Evolutionary conservation across 768 basidiomycete species (phyloP).

Genomic region (Gymnopilus junonius): DNA sequence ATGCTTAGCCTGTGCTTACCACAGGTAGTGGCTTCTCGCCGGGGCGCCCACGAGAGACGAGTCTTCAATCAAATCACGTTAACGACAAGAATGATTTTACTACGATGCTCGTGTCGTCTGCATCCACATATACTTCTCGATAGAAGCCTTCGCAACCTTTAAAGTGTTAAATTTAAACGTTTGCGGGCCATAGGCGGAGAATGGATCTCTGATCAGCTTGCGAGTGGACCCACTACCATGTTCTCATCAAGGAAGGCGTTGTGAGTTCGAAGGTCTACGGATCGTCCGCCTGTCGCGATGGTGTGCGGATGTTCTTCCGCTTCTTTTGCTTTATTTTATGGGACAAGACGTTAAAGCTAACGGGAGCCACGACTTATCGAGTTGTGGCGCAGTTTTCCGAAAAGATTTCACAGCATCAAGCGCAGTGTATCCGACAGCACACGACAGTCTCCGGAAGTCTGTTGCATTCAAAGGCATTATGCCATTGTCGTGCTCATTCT

Average conservation of each 20-base stretch:
- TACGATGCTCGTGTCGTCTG: conserved; percentile 3
- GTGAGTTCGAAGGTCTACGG: neutral
- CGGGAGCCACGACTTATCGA: neutral
- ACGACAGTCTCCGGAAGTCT: neutral
- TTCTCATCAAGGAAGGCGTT: conserved; percentile 1
- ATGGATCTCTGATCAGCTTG: neutral
- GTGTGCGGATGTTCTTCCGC: neutral
- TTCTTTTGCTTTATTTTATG: neutral
- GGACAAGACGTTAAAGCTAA: neutral
- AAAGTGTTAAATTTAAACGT: neutral
- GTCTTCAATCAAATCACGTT: conserved; percentile 8
- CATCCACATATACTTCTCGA: neutral
- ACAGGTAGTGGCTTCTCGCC: conserved; percentile 5
- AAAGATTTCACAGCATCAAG: neutral
- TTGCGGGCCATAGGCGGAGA: neutral
- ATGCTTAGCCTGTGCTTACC: neutral
- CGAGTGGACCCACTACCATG: neutral
- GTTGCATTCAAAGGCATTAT: conserved; percentile 4
- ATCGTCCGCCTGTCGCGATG: conserved; percentile 1
- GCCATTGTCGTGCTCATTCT: neutral
- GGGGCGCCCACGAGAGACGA: conserved; percentile 1
- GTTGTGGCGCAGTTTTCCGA: conserved; percentile 1
- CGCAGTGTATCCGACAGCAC: neutral
- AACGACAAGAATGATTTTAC: conserved; percentile 3
- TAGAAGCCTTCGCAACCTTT: neutral